Evolutionary conservation across 1,284 basidiomycete species (phyloP), one percentile per base, ranked within the genome.

Genomic region (Cerrena zonata): DNA sequence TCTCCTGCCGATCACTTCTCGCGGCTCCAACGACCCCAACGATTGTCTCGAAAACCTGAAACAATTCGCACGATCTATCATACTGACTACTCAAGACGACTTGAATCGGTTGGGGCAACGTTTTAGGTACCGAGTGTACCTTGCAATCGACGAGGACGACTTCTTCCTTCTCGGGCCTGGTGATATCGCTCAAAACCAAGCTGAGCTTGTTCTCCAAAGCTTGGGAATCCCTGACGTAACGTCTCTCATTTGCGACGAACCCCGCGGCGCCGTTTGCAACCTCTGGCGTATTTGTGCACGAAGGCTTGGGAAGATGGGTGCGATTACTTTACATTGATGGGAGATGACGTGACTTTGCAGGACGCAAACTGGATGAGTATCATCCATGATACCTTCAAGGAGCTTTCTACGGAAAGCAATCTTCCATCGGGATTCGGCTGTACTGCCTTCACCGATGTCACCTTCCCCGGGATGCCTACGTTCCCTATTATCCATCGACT

Each of bases 381-480:
- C 1, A 62, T 70, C 2, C 69, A 75, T 37, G 48, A 47, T 5
- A 62, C 65, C 12, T 83, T 82, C 58, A 34, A 44, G 13, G 43
- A 59, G 2, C 56, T 80, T 4, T 55, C 75, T 1, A 22, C 53
- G 10, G 47, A 53, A 11, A 58, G 64, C 10, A 51, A 56, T 4
- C 63, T 69, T 0, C 75, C 75, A 1, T 52, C 61, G 2, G 80
- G 81, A 4, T 71, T 82, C 45, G 81, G 78, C 5, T 82, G 79
- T 45, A 72, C 82, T 2, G 74, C 78, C 0, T 80, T 84, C 63
- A 79, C 72, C 2, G 78, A 82, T 53, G 66, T 62, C 12, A 69
- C 70, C 10, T 83, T 81, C 54, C 76, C 76, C 0, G 80, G 79
- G 0, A 80, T 82, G 77, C 79, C 79, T 0, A 82, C 80, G 0